Evolutionary conservation across 805 yeast species (phyloP).

Genomic region (Dipodascus geniculatus): DNA sequence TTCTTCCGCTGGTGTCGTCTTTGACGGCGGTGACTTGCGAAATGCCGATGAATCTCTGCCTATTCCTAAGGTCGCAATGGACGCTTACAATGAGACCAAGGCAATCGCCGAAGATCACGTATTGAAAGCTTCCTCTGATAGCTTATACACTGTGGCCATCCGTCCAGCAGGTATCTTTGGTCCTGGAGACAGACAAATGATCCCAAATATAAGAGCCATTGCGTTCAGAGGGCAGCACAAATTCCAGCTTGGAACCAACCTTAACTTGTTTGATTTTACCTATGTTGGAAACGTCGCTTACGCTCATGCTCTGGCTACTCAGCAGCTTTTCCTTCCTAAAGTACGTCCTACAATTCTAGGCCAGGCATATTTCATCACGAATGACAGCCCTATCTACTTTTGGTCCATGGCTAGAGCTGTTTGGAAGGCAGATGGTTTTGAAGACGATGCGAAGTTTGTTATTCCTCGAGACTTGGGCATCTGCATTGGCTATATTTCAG

Average conservation of each 20-base stretch:
- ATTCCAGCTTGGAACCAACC: slow-evolving; percentile 90
- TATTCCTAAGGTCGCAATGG: slow-evolving; percentile 86
- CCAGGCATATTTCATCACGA: slow-evolving; percentile 80
- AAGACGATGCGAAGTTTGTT: slow-evolving; percentile 57
- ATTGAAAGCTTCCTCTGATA: slow-evolving; percentile 53
- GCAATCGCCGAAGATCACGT: slow-evolving; percentile 83
- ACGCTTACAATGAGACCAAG: slow-evolving; percentile 90
- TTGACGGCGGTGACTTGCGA: slow-evolving; percentile 84
- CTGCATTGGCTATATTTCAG: slow-evolving; percentile 70
- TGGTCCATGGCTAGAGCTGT: slow-evolving; percentile 96
- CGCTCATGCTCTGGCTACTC: slow-evolving; percentile 88
- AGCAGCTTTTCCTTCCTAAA: slow-evolving; percentile 44
- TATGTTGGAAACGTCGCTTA: slow-evolving; percentile 98
- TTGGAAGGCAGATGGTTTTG: slow-evolving; percentile 92
- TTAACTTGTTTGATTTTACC: slow-evolving; percentile 91
- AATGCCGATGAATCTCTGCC: slow-evolving; percentile 96
- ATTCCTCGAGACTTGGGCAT: slow-evolving; percentile 69
- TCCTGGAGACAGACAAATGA: slow-evolving; percentile 94
- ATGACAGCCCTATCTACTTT: slow-evolving; percentile 89
- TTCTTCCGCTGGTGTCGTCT: slow-evolving; percentile 94
- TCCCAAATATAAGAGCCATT: slow-evolving; percentile 81
- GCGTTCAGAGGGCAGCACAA: slow-evolving; percentile 78
- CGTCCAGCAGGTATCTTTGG: slow-evolving; percentile 99
- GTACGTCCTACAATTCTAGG: slow-evolving; percentile 50
- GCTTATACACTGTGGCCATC: slow-evolving; percentile 67